Base-by-base conservation (phyloP, 805 yeast genomes). In the Myxozyma monticola region DNA sequence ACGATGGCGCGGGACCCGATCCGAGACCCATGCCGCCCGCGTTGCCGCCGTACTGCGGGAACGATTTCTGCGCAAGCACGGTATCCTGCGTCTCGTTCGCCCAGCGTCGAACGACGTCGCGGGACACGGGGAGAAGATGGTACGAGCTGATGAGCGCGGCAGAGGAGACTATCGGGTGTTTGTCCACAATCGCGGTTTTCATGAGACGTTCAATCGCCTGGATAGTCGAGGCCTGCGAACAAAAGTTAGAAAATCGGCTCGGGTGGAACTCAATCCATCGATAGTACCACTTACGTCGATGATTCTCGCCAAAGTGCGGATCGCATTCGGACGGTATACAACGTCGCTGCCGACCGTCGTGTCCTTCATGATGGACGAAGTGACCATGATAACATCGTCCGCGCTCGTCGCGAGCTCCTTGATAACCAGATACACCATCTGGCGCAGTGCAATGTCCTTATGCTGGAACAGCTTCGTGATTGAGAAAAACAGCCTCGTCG, bases 281-380 rank as follows among this genome's bases (percentile, higher is more conserved):
- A 43, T 25, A 24, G 14, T 20, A 21, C 2, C 83, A 51, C 59
- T 15, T 34, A 55, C 85, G 68, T 93, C 99, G 65, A 93, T 76
- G 31, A 93, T 96, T 59, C 95, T 80, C 18, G 90, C 81, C 63
- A 93, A 77, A 0, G 98, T 85, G 68, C 99, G 82, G 57, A 93
- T 85, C 21, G 99, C 98, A 66, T 93, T 85, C 49, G 99, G 96
- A 65, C 89, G 88, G 71, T 85, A 89, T 55, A 88, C 74, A 57
- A 80, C 74, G 52, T 88, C 95, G 49, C 65, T 63, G 49, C 91
- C 91, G 59, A 83, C 84, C 71, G 95, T 97, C 47, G 93, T 88
- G 71, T 93, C 99, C 71, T 90, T 90, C 97, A 93, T 93, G 65
- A 93, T 90, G 24, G 96, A 89, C 2, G 96, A 88, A 24, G 99